Evolutionary conservation across 768 basidiomycete species (phyloP).

Genomic region (Leccinum rimulosum): DNA sequence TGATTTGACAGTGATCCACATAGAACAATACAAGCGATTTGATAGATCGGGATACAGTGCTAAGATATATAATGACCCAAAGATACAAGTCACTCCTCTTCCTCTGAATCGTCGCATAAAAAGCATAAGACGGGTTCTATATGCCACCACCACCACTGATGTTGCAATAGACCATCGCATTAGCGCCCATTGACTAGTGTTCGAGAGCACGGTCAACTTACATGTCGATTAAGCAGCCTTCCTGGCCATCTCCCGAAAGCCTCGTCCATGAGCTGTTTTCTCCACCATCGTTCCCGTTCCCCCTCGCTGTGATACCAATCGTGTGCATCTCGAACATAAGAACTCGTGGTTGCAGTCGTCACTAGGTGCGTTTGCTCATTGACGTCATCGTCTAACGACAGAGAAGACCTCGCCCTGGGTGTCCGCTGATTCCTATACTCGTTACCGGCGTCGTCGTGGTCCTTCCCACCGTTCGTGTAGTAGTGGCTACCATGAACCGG

Average conservation of each 20-base stretch:
- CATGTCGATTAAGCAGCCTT: conserved; percentile 67
- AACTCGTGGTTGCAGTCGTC: conserved; percentile 22
- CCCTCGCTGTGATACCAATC: conserved; percentile 16
- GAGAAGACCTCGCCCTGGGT: conserved; percentile 8
- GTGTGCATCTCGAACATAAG: conserved; percentile 20
- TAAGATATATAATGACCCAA: background rate
- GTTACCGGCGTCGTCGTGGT: background rate
- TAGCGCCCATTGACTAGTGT: background rate
- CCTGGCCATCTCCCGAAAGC: conserved; percentile 67
- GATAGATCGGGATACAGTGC: background rate
- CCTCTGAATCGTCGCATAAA: conserved; percentile 51
- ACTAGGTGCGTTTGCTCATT: conserved; percentile 43
- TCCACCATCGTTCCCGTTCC: conserved; percentile 38
- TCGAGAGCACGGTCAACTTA: conserved; percentile 34
- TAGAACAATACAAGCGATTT: conserved; percentile 15
- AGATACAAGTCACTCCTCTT: conserved; percentile 37
- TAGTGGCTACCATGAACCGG: background rate
- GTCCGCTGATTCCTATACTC: background rate
- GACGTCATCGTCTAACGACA: conserved; percentile 11
- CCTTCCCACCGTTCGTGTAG: background rate
- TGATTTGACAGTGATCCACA: conserved; percentile 9
- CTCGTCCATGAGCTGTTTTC: conserved; percentile 45
- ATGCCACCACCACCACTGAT: conserved; percentile 86
- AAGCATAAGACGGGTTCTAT: conserved; percentile 64
- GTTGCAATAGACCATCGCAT: background rate